Evolutionary conservation across 192 early-diverging fungal genomes (phyloP), one percentile per base, ranked within the genome.

Genomic region (Chytriomyces sp.): DNA sequence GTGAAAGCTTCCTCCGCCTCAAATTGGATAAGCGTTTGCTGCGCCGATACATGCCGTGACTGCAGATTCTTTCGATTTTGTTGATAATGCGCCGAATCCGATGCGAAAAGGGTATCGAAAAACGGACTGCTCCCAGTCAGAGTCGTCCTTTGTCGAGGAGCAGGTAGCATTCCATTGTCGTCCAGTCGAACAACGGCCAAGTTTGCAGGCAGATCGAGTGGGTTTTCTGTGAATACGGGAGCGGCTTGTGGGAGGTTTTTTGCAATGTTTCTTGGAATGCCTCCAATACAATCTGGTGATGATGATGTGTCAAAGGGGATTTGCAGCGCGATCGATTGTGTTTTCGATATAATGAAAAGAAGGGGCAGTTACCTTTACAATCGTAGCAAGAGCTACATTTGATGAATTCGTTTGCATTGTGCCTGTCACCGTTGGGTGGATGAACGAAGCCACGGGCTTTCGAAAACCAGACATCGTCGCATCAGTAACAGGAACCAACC

Each of bases 371-470:
- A 73, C 71, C 71, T 73, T 73, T 64, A 70, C 80, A 81, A 6
- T 77, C 80, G 10, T 64, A 20, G 50, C 80, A 81, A 18, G 77
- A 68, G 7, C 61, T 16, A 50, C 80, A 81, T 8, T 24, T 7
- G n/a, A 77, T 65, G 13, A 64, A n/a, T 49, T 71, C 60, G 60
- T 73, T 73, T 18, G 69, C 4, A 18, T 49, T 45, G 28, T 77
- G 69, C 47, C 48, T 23, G n/a, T 16, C 44, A 35, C 26, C 72
- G 47, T 35, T 45, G 45, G 11, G 18, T 23, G 68, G 64, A 64
- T 81, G 80, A 11, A 81, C 5, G 57, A 77, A 81, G 9, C 80
- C 80, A 11, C 75, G 50, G 18, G 75, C 72, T 79, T 79, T 23
- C 6, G 7, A 5, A 20, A 20, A 26, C 16, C 16, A 59, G 66